These are phyloP conservation scores for Camelina neglecta DNA, from an alignment of 345 rosid genomes.

Conservation along the genomic window DNA sequence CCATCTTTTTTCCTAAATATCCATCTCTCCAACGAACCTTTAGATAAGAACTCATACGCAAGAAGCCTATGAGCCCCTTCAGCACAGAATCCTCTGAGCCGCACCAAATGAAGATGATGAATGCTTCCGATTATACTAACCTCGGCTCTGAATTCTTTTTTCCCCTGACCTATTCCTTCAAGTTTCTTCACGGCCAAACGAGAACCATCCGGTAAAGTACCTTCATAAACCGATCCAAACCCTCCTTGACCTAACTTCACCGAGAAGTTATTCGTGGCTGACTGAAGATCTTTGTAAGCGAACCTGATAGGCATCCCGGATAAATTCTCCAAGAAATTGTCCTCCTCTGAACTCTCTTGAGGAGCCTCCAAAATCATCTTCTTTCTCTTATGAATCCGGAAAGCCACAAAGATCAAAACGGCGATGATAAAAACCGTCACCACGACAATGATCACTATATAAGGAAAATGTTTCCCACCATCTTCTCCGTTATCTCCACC, in stretches of 20 bases:
- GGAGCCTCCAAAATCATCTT: slow-evolving; percentile 48
- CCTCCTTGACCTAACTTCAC: slow-evolving; percentile 94
- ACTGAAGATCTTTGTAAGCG: slow-evolving; percentile 76
- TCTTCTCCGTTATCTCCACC: slow-evolving; percentile 40
- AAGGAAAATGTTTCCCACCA: slow-evolving; percentile 53
- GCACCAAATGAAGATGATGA: slow-evolving; percentile 89
- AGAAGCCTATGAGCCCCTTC: slow-evolving; percentile 88
- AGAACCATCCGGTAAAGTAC: slow-evolving; percentile 76
- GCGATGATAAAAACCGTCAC: slow-evolving; percentile 55
- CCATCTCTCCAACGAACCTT: slow-evolving; percentile 90
- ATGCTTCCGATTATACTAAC: slow-evolving; percentile 91
- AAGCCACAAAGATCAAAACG: slow-evolving; percentile 57
- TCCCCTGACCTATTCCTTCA: slow-evolving; percentile 95
- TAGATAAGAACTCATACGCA: slow-evolving; percentile 84
- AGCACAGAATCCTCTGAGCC: slow-evolving; percentile 85
- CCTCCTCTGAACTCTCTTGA: slow-evolving; percentile 70
- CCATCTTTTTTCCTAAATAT: slow-evolving; percentile 65
- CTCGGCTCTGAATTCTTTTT: slow-evolving; percentile 94
- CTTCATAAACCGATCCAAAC: slow-evolving; percentile 89
- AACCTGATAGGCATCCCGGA: slow-evolving; percentile 86
- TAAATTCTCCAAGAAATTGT: slow-evolving; percentile 68
- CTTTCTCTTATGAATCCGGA: slow-evolving; percentile 51
- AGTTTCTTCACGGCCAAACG: slow-evolving; percentile 90
- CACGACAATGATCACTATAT: slow-evolving; percentile 58
- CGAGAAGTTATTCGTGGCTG: slow-evolving; percentile 77